These are phyloP conservation scores for Elsinoe necatrix DNA, from an alignment of 2,329 filamentous ascomycete genomes.

Conservation along the genomic window DNA sequence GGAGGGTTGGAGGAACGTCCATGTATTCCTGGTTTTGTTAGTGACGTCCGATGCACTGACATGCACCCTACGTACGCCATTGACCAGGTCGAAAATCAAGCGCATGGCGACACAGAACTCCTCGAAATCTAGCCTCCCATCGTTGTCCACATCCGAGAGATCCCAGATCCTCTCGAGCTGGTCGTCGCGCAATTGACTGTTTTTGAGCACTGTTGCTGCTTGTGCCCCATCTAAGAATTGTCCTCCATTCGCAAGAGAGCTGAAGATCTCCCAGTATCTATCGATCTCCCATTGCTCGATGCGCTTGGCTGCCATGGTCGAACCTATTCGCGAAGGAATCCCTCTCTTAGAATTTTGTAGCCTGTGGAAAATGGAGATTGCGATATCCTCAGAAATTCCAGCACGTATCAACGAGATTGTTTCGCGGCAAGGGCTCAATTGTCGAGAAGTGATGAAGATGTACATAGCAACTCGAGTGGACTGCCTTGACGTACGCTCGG, in stretches of 20 bases:
- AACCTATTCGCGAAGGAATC: too few relatives aligned
- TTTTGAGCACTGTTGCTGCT: slow-evolving; percentile 63
- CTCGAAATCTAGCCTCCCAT: slow-evolving; percentile 96
- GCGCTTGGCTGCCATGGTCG: slow-evolving; percentile 36
- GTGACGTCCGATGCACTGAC: background rate
- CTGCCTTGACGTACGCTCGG: background rate
- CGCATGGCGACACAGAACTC: slow-evolving; percentile 99
- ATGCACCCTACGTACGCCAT: slow-evolving; percentile 58
- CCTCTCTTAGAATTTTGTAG: too few relatives aligned
- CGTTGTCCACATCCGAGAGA: slow-evolving; percentile 90
- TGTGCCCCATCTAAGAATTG: slow-evolving; percentile 59
- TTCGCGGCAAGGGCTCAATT: slow-evolving; percentile 5
- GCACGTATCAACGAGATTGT: too few relatives aligned
- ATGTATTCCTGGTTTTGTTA: slow-evolving; percentile 62
- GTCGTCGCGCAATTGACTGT: slow-evolving; percentile 62
- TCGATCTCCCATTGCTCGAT: slow-evolving; percentile 69
- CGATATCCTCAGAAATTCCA: too few relatives aligned
- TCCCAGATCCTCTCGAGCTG: slow-evolving; percentile 98
- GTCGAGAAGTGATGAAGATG: too few relatives aligned
- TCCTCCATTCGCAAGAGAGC: slow-evolving; percentile 55
- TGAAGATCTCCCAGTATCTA: slow-evolving; percentile 74
- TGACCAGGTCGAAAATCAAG: slow-evolving; percentile 92
- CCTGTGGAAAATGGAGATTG: too few relatives aligned
- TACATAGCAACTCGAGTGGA: too few relatives aligned
- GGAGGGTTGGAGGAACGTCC: slow-evolving; percentile 76